phyloP scores from a whole-genome alignment of 345 rosid genomes.

The Turritis glabra region DNA sequence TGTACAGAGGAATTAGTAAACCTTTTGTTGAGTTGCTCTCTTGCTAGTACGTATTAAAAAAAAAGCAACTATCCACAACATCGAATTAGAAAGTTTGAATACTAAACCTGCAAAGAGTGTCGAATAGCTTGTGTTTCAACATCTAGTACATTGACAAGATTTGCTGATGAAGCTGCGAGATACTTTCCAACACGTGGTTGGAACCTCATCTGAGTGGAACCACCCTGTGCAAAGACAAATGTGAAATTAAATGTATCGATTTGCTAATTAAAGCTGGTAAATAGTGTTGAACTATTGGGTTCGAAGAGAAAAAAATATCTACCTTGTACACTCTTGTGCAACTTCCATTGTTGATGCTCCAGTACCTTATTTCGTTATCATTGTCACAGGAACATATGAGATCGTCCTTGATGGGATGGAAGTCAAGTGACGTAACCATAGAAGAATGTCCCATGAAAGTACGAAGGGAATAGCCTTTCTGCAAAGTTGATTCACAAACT shows the following conservation, averaged over 20 bases:
- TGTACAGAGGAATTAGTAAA: constrained; percentile 19
- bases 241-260: background rate
- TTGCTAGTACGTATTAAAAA: background rate
- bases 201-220: constrained; percentile 79
- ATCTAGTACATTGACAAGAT: constrained; percentile 80
- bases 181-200: constrained; percentile 88
- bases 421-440: constrained; percentile 78
- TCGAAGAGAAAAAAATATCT: constrained; percentile 17
- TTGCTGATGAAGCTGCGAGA: constrained; percentile 89
- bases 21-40: background rate
- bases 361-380: constrained; percentile 88
- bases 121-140: constrained; percentile 77
- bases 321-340: constrained; percentile 82
- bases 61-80: background rate
- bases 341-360: constrained; percentile 88
- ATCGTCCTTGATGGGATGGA: constrained; percentile 89
- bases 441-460: constrained; percentile 78
- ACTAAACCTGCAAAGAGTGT: constrained; percentile 70
- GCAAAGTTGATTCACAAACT: constrained; percentile 40
- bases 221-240: constrained; percentile 55
- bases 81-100: background rate
- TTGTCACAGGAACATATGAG: constrained; percentile 94
- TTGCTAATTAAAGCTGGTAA: background rate
- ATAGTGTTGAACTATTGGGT: background rate
- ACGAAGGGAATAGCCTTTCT: constrained; percentile 86